Evolutionary conservation across 805 yeast species (phyloP).

Genomic region (Teunomyces pallodes): DNA sequence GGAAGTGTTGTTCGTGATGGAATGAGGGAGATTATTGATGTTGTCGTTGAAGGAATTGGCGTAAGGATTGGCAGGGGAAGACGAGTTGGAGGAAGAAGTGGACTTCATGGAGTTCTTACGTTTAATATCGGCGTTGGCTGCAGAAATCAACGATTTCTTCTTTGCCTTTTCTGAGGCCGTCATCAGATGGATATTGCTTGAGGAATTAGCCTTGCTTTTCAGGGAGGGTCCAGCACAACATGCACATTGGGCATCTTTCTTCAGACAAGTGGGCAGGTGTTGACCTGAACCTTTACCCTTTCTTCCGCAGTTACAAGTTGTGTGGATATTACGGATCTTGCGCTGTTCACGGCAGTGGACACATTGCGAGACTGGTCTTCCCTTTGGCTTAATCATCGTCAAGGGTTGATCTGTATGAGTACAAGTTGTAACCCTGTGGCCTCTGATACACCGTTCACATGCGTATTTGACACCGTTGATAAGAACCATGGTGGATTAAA

Average conservation of each 20-base stretch:
- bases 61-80: conserved; percentile 2
- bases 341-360: conserved; percentile 78
- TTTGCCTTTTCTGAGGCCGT: conserved; percentile 13
- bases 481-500: conserved; percentile 62
- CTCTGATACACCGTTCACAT: conserved; percentile 93
- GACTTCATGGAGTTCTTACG: conserved; percentile 3
- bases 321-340: conserved; percentile 63
- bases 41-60: neutral
- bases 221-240: conserved; percentile 20
- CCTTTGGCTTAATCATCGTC: conserved; percentile 93
- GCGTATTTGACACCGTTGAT: conserved; percentile 94
- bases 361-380: conserved; percentile 93
- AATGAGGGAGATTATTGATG: neutral
- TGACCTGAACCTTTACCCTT: conserved; percentile 41
- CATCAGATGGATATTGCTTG: conserved; percentile 10
- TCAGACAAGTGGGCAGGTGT: conserved; percentile 37
- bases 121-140: conserved; percentile 13
- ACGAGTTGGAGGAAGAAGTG: conserved; percentile 1
- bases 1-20: neutral
- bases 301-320: conserved; percentile 68
- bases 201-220: neutral
- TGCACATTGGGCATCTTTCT: conserved; percentile 41
- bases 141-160: conserved; percentile 15
- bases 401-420: conserved; percentile 88
- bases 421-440: conserved; percentile 94